These are phyloP conservation scores for Paraphaeosphaeria minitans DNA, from an alignment of 2,329 filamentous ascomycete species.

Conservation along the genomic window DNA sequence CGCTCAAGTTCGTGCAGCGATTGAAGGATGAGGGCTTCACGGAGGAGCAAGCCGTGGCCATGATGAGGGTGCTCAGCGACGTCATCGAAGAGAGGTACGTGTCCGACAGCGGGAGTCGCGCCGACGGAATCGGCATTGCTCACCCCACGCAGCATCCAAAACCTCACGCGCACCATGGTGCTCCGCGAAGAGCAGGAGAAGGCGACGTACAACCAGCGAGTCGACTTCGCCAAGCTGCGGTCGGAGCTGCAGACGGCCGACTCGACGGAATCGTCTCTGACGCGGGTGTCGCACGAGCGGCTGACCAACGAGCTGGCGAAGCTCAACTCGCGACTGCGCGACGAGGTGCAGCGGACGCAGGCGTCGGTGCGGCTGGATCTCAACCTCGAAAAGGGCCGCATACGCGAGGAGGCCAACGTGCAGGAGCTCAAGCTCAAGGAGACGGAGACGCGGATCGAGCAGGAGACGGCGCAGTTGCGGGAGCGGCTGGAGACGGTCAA, in stretches of 20 bases:
- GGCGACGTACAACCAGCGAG: conserved; percentile 80
- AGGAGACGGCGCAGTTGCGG: conserved; percentile 87
- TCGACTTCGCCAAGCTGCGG: conserved; percentile 96
- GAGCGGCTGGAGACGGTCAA: conserved; percentile 97
- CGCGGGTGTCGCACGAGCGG: conserved; percentile 86
- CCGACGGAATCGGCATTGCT: too few relatives aligned
- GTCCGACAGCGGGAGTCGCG: neutral
- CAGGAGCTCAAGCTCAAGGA: conserved; percentile 99
- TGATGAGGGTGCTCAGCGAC: conserved; percentile 97
- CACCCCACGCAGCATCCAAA: conserved; percentile 98
- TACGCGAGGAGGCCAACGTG: conserved; percentile 91
- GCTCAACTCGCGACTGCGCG: conserved; percentile 82
- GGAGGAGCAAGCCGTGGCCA: conserved; percentile 92
- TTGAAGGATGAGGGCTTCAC: conserved; percentile 91
- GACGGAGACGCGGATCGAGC: conserved; percentile 97
- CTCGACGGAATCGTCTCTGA: conserved; percentile 86
- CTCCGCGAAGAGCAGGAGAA: conserved; percentile 89
- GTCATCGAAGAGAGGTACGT: conserved; percentile 91
- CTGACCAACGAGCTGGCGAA: conserved; percentile 95
- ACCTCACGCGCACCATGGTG: conserved; percentile 97
- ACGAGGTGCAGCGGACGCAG: conserved; percentile 94
- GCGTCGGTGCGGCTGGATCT: conserved; percentile 90
- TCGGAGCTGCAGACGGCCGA: conserved; percentile 92
- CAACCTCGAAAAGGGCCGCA: conserved; percentile 95
- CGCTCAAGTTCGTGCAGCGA: conserved; percentile 92